These are phyloP conservation scores for Capronia coronata DNA, from an alignment of 2,329 filamentous ascomycete genomes.

Conservation along the genomic window DNA sequence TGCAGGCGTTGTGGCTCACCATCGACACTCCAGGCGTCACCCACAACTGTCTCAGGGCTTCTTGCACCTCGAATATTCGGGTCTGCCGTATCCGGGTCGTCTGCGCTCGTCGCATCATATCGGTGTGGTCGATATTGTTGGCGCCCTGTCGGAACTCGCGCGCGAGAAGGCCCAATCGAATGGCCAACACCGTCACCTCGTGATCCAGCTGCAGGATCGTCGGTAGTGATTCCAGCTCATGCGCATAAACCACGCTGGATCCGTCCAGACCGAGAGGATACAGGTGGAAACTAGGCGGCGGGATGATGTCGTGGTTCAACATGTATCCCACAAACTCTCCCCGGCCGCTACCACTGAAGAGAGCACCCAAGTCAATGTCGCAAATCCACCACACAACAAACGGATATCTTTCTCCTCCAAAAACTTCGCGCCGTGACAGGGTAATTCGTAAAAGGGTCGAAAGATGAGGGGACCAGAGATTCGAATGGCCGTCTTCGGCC, in stretches of 20 bases:
- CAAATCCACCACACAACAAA: constrained; percentile 51
- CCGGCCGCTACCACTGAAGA: constrained; percentile 47
- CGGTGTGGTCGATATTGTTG: constrained; percentile 21
- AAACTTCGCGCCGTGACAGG: constrained; percentile 42
- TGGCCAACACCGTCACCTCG: constrained; percentile 41
- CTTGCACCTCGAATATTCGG: constrained; percentile 35
- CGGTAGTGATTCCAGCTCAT: constrained; percentile 36
- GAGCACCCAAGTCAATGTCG: constrained; percentile 51
- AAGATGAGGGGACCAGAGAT: constrained; percentile 51
- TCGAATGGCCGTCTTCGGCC: constrained; percentile 41
- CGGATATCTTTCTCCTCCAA: constrained; percentile 42
- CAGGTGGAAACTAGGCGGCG: constrained; percentile 36
- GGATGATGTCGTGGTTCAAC: constrained; percentile 44
- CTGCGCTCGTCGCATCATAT: constrained; percentile 24
- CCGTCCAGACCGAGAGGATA: constrained; percentile 34
- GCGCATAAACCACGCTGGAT: constrained; percentile 35
- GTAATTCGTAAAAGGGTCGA: constrained; percentile 47
- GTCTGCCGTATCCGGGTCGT: constrained; percentile 29
- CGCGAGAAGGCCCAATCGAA: constrained; percentile 41
- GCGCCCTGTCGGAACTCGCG: constrained; percentile 37
- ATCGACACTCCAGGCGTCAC: constrained; percentile 34
- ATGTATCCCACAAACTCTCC: constrained; percentile 47
- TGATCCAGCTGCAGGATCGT: constrained; percentile 42
- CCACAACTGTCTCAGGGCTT: constrained; percentile 37
- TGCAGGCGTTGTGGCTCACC: constrained; percentile 34